Percentiles rank a stretch among this genome's conserved stretches.
Conservation (phyloP, 371 early-diverging fungal genomes). For the Lichtheimia ramosa region DNA sequence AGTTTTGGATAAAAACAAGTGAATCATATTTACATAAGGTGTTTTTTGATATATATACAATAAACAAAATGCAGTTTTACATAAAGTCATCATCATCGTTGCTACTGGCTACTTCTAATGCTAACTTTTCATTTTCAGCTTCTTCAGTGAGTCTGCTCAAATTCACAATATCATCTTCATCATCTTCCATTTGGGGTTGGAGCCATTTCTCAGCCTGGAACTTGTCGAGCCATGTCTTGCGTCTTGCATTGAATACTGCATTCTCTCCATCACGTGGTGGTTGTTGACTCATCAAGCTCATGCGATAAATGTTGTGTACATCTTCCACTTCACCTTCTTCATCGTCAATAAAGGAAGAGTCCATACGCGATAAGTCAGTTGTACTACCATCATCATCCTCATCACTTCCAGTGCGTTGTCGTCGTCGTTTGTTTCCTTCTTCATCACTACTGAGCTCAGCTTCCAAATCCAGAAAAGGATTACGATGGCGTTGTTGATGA, state of each 20-base stretch:
- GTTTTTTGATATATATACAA: no score
- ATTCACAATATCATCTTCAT: conserved; percentile 1
- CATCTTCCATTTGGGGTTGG: background rate
- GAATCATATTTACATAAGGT: no score
- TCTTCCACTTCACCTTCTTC: background rate
- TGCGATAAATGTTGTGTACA: conserved; percentile 4
- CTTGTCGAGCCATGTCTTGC: conserved; percentile 9
- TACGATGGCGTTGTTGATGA: conserved; percentile 1
- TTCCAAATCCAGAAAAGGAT: conserved; percentile 9
- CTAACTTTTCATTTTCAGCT: no score
- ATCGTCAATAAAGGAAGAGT: conserved; percentile 10
- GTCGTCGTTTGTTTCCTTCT: background rate
- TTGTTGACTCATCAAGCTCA: background rate
- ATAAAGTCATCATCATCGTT: no score
- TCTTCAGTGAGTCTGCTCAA: no score
- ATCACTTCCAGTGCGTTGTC: background rate
- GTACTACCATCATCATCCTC: background rate
- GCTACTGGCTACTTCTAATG: no score
- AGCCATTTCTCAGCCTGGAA: conserved; percentile 13
- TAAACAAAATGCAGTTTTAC: no score
- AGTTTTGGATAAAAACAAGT: no score
- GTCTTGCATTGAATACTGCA: background rate
- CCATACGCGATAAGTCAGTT: background rate
- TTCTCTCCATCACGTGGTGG: background rate
- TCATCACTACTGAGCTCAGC: conserved; percentile 8